Evolutionary conservation across 208 protist genomes (phyloP).

Genomic region (Acanthamoeba rhysodes): DNA sequence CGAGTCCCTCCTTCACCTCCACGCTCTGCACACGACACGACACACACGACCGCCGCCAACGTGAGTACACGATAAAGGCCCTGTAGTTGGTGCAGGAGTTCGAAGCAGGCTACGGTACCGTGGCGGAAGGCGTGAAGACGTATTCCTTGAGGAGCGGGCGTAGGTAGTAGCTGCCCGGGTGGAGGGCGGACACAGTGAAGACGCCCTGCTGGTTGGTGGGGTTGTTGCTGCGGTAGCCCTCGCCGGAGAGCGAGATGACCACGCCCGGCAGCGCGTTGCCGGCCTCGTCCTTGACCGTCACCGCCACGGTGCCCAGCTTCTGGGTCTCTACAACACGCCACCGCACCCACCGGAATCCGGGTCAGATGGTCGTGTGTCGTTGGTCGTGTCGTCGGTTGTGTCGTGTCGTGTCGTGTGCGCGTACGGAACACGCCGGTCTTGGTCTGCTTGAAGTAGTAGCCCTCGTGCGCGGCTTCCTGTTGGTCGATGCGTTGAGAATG

Average conservation of each 20-base stretch:
- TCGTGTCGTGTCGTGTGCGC: not conserved
- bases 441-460: conserved; percentile 71
- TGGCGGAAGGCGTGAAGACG: conserved; percentile 35
- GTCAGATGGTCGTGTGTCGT: not conserved
- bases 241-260: conserved; percentile 63
- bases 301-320: conserved; percentile 69
- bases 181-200: conserved; percentile 53
- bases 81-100: not conserved
- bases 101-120: conserved; percentile 11
- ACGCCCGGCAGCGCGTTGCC: conserved; percentile 39
- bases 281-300: conserved; percentile 29
- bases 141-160: conserved; percentile 75
- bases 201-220: conserved; percentile 43
- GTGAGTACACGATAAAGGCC: no score
- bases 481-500: not conserved
- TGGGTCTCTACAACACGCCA: not conserved
- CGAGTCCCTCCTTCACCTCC: conserved; percentile 33
- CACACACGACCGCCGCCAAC: not conserved
- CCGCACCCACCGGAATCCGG: not conserved
- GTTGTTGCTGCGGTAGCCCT: conserved; percentile 65
- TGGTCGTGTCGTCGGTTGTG: not conserved
- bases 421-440: conserved; percentile 61
- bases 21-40: conserved; percentile 52
- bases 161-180: conserved; percentile 62
- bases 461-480: conserved; percentile 72